Conservation (phyloP, 139 green algal genomes). For the Helicosporidium sp. region DNA sequence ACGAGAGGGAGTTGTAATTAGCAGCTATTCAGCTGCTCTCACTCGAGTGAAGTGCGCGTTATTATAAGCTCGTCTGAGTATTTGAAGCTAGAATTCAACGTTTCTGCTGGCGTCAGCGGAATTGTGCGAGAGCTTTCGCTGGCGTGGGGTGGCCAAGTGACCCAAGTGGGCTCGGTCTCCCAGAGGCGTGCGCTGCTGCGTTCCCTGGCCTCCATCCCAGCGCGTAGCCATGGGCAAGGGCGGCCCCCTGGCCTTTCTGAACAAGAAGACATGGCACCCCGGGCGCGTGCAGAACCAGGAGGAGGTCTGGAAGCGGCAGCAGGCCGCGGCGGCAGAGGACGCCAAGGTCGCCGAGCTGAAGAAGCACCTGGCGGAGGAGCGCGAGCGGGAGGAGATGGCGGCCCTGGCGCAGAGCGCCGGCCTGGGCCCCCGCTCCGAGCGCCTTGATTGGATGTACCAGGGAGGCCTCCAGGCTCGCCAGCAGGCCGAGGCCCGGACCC, state of each 20-base stretch:
- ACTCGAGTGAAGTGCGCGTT: no score
- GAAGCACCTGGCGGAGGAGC: slow-evolving; percentile 71
- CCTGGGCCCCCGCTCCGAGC: slow-evolving; percentile 35
- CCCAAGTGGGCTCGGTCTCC: no score
- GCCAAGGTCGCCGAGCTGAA: slow-evolving; percentile 62
- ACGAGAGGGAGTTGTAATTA: no score
- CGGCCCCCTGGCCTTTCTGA: slow-evolving; percentile 51
- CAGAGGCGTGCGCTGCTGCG: no score
- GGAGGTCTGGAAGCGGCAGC: slow-evolving; percentile 80
- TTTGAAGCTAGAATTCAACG: no score
- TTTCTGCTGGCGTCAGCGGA: no score
- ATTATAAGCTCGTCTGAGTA: no score
- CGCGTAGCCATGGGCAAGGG: slow-evolving; percentile 19
- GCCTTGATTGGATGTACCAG: slow-evolving; percentile 93
- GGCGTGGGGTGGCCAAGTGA: no score
- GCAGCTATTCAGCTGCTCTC: no score
- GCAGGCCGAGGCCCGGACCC: slow-evolving; percentile 44
- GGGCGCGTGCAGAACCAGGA: slow-evolving; percentile 52
- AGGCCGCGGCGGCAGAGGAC: slow-evolving; percentile 52
- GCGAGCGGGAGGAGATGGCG: slow-evolving; percentile 51
- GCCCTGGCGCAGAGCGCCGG: slow-evolving; percentile 37
- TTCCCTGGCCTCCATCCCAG: no score
- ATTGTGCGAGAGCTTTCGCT: not conserved
- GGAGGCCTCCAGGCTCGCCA: slow-evolving; percentile 48
- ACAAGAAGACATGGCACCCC: slow-evolving; percentile 74